Evolutionary conservation across 139 green algal species (phyloP), one percentile per base, ranked within the genome.

Genomic region (Closterium sp.): DNA sequence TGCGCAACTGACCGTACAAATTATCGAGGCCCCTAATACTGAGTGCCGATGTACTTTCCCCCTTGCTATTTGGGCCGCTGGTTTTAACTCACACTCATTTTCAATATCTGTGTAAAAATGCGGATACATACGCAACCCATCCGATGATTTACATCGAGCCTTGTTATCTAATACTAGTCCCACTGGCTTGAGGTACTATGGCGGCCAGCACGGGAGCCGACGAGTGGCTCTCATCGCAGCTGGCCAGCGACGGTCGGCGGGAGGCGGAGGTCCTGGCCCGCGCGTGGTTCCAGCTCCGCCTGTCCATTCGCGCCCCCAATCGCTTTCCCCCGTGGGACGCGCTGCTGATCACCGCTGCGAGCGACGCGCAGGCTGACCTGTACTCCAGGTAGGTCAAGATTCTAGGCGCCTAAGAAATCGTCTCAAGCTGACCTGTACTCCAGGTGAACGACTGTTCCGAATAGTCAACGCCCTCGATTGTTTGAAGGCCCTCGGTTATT

Each of bases 331-430:
- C 91, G 31, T 95, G 93, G 93, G 93, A 95, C 88, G 93, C 86
- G 38, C 35, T 95, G 87, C 86, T 95, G 33, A n/a, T 95, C 30
- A 95, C 93, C 69, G 90, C 93, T 28, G 81, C 90, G 16, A 94
- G 86, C 86, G 33, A 31, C 33, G 12, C 34, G 30, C 93, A 95
- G 84, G 90, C 93, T 32, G 43, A 12, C 5, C 28, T 94, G 6
- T 95, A 94, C 25, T 9, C 34, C 84, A 43, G n/a, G 69, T 91
- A 83, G 21, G 32, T 81, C 87, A 23, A 10, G 6, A 32, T 91
- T 6, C 32, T n/a, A 84, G 43, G 28, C n/a, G 33, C 16, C 33
- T 36, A 86, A 66, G 2, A 25, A n/a, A 64, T 66, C 87, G 28
- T 5, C 9, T 6, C 35, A 66, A 36, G 5, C 34, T 30, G 25